Base-by-base conservation (phyloP, 2,329 filamentous ascomycete species). In the Colletotrichum acutatum region DNA sequence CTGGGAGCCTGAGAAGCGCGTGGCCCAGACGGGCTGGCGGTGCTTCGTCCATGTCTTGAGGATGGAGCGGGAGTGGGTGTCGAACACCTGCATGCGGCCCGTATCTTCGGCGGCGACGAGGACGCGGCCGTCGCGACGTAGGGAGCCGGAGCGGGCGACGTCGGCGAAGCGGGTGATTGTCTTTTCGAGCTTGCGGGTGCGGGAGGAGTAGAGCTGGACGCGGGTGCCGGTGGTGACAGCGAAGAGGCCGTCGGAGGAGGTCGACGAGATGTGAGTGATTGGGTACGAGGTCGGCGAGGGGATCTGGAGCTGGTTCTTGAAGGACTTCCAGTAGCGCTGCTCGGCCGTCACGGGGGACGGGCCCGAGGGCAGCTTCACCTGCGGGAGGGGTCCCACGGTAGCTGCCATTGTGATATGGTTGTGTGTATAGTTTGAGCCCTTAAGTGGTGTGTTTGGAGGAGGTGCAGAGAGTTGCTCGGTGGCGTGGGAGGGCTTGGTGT, bases 21-120 rank as follows among this genome's bases (percentile, higher is more conserved):
- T 96, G 28, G 93, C 91, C 92, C 96, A 98, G 28, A 97, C 94
- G 16, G 97, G 94, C 87, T 97, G 95, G 84, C 95, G 95, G 85
- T 98, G 96, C 77, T 95, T 91, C 75, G 92, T 91, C 96, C 97
- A 99, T 64, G 96, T 98, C 86, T 97, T 96, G 78, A 99, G 85
- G 76, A 99, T 98, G 4, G 95, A 95, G 75, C 97, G 90, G 70
- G 95, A 96, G 57, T 80, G 92, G 64, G 97, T 91, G 80, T 99
- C 97, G 80, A 98, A 99, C 14, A 98, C 95, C 83, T 99, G 97
- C 76, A 99, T 94, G 74, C 93, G 92, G 70, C 97, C 97, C 53
- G 91, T 93, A 80, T 98, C 96, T 77, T 98, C 96, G 78, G 96
- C 96, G 37, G 96, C 95, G 46, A 97, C 93, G 77, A 99, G 84